Percentiles rank a stretch among this genome's conserved stretches.
phyloP scores from a whole-genome alignment of 2,329 filamentous ascomycete genomes.

The Cladobotryum protrusum region DNA sequence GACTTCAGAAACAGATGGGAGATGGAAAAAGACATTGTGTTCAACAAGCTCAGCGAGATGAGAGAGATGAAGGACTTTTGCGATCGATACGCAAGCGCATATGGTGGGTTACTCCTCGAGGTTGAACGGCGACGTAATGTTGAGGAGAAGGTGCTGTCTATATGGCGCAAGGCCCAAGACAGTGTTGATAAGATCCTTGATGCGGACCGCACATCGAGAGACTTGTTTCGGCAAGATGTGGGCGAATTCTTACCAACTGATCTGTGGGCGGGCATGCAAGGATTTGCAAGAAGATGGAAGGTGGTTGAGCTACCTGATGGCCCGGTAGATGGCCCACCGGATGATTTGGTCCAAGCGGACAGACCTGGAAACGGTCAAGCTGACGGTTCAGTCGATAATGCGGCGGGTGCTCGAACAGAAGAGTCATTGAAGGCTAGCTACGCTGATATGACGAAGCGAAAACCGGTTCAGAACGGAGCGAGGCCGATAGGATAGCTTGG shows the following conservation, averaged over 20 bases:
- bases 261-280: conserved; percentile 72
- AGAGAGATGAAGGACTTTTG: conserved; percentile 75
- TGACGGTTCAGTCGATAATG: neutral
- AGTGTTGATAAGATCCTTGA: conserved; percentile 70
- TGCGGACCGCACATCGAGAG: conserved; percentile 65
- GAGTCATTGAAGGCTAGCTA: neutral
- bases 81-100: conserved; percentile 76
- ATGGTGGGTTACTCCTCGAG: conserved; percentile 79
- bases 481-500: neutral
- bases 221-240: conserved; percentile 73
- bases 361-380: neutral
- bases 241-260: conserved; percentile 84
- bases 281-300: conserved; percentile 48
- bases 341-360: neutral
- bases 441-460: neutral
- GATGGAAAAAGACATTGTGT: conserved; percentile 65
- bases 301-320: conserved; percentile 34
- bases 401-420: neutral
- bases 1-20: conserved; percentile 65
- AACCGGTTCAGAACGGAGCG: neutral
- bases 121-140: conserved; percentile 67
- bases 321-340: neutral
- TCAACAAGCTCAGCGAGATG: conserved; percentile 66
- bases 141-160: conserved; percentile 65
- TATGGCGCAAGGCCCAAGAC: conserved; percentile 72